Base-by-base conservation (phyloP, 2,329 filamentous ascomycete species). In the Sclerotinia nivalis region DNA sequence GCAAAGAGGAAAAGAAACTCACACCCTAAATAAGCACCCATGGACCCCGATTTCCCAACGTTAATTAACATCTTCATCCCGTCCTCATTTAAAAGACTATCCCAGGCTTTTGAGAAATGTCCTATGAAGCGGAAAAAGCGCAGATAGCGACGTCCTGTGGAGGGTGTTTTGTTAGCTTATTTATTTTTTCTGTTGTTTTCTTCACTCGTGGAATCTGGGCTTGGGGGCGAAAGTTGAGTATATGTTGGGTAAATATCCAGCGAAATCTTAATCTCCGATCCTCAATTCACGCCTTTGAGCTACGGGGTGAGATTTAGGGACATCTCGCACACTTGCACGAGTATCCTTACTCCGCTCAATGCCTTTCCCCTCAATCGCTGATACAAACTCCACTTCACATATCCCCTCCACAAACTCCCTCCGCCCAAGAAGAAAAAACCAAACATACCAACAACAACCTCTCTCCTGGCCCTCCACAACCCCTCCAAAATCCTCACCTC, bases 51-150 rank as follows among this genome's bases (percentile, higher is more conserved):
- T 64, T 85, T 84, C 22, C 84, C 80, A 7, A 89, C 80, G 50
- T 88, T 86, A 3, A 91, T 80, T 80, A 79, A 71, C 80, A 84
- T 37, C 74, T 77, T 65, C 81, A 83, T 71, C 43, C 77, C 76
- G 13, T 74, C 60, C 37, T 50, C 65, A 61, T 40, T 50, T 2
- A 61, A 55, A 74, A 82, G 86, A 43, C 82, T 76, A 3, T 77
- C 76, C 76, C 83, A 84, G 1, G 88, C 86, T 2, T 80, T 77
- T 34, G 81, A 77, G 74, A 91, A 89, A 62, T 83, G 84, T 59
- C 88, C 87, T 66, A 91, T 79, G 77, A 90, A 92, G 75, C 89
- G 88, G 77, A 92, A 90, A 70, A 91, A 81, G 18, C 91, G 87
- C 76, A 93, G 84, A 79, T 87, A 88, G 31, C 90, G 86, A 50